These are phyloP conservation scores for Lachancea cidri DNA, from an alignment of 805 yeast species.

Conservation along the genomic window DNA sequence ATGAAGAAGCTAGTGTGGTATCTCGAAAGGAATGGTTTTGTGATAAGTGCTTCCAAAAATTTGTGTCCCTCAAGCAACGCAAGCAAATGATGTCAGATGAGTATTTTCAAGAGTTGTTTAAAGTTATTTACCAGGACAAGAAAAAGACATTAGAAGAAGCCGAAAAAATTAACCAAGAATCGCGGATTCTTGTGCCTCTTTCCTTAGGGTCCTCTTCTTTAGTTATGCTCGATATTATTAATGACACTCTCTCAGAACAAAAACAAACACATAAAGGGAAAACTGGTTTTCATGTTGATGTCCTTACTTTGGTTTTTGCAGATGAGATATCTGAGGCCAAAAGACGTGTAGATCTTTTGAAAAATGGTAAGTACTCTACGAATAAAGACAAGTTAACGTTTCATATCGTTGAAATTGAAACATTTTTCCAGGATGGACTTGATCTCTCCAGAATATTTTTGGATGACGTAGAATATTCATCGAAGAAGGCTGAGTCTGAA, in stretches of 20 bases:
- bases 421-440: slow-evolving; percentile 33
- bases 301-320: slow-evolving; percentile 41
- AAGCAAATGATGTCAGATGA: slow-evolving; percentile 65
- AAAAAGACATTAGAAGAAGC: slow-evolving; percentile 19
- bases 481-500: background rate
- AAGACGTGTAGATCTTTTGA: slow-evolving; percentile 14
- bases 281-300: slow-evolving; percentile 59
- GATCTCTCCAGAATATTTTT: slow-evolving; percentile 16
- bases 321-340: slow-evolving; percentile 22
- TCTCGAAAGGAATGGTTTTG: slow-evolving; percentile 33
- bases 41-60: slow-evolving; percentile 57
- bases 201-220: slow-evolving; percentile 67
- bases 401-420: slow-evolving; percentile 39
- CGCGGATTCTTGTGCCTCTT: slow-evolving; percentile 50
- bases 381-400: slow-evolving; percentile 34
- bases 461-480: slow-evolving; percentile 2
- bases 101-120: slow-evolving; percentile 64
- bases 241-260: slow-evolving; percentile 61
- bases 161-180: slow-evolving; percentile 33
- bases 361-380: slow-evolving; percentile 17
- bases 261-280: slow-evolving; percentile 52
- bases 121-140: slow-evolving; percentile 30
- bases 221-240: slow-evolving; percentile 61
- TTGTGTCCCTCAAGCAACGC: slow-evolving; percentile 74
- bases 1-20: slow-evolving; percentile 13